phyloP scores from a whole-genome alignment of 805 yeast genomes.

The Middelhovenomyces tepae region DNA sequence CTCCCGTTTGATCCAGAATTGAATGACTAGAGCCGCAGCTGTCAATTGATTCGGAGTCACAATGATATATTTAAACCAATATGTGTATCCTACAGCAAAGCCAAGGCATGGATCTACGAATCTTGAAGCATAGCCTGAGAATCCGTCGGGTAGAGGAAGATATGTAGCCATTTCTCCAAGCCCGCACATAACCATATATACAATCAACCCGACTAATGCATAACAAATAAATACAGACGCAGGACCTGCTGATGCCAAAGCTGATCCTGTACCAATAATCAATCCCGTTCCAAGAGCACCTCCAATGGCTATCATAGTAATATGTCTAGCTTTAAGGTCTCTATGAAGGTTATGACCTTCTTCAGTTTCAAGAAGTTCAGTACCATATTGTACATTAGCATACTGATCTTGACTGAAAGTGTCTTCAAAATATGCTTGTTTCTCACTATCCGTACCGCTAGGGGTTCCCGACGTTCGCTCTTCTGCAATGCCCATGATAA shows the following conservation, averaged over 20 bases:
- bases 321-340: constrained; percentile 46
- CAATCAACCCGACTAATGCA: constrained; percentile 59
- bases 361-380: constrained; percentile 6
- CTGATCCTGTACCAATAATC: constrained; percentile 66
- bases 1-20: constrained; percentile 40
- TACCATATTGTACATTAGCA: too few species aligned
- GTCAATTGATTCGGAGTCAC: constrained; percentile 57
- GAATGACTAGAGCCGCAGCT: constrained; percentile 48
- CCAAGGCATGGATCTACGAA: constrained; percentile 61
- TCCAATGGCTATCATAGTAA: constrained; percentile 71
- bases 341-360: constrained; percentile 18
- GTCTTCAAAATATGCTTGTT: neutral
- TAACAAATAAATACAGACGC: constrained; percentile 51
- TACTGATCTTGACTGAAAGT: constrained; percentile 3
- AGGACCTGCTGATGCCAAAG: constrained; percentile 62
- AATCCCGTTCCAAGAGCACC: constrained; percentile 80
- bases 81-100: constrained; percentile 59
- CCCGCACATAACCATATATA: constrained; percentile 58
- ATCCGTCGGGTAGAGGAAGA: constrained; percentile 58
- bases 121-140: constrained; percentile 55
- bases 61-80: constrained; percentile 46
- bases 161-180: constrained; percentile 64
- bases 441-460: neutral
- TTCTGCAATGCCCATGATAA: constrained; percentile 2
- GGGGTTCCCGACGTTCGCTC: neutral